Evolutionary conservation across 31 red algal genomes (phyloP).

Genomic region (Asparagopsis taxiformis): DNA sequence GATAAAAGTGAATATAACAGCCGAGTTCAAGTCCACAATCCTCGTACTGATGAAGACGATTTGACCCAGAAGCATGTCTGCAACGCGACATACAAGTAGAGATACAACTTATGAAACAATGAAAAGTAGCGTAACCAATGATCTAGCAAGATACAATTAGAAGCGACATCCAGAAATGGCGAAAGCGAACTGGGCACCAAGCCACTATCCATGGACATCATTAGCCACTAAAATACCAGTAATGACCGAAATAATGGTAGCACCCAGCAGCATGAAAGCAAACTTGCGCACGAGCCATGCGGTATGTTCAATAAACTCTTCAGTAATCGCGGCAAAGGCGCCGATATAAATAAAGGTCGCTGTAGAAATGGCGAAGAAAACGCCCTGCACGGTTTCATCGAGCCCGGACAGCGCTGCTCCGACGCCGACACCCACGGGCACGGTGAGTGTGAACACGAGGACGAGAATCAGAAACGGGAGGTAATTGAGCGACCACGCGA

Average conservation of each 20-base stretch:
- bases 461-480: constrained; percentile 37
- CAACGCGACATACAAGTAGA: too few species aligned
- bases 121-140: too few species aligned
- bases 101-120: too few species aligned
- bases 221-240: constrained; percentile 30
- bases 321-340: constrained; percentile 35
- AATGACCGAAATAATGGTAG: constrained; percentile 38
- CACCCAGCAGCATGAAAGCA: constrained; percentile 17
- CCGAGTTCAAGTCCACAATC: too few species aligned
- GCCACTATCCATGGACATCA: constrained; percentile 45
- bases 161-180: too few species aligned
- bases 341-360: constrained; percentile 68
- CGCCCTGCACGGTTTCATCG: constrained; percentile 30
- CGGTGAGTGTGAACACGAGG: constrained; percentile 25
- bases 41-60: too few species aligned
- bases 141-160: too few species aligned
- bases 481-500: constrained; percentile 11
- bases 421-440: constrained; percentile 42
- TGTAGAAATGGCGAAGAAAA: constrained; percentile 48
- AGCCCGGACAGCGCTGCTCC: constrained; percentile 28
- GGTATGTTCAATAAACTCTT: constrained; percentile 20
- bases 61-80: too few species aligned
- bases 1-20: too few species aligned
- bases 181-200: too few species aligned
- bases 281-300: constrained; percentile 35